Evolutionary conservation across 768 basidiomycete genomes (phyloP).

Genomic region (Mycena haematopus): DNA sequence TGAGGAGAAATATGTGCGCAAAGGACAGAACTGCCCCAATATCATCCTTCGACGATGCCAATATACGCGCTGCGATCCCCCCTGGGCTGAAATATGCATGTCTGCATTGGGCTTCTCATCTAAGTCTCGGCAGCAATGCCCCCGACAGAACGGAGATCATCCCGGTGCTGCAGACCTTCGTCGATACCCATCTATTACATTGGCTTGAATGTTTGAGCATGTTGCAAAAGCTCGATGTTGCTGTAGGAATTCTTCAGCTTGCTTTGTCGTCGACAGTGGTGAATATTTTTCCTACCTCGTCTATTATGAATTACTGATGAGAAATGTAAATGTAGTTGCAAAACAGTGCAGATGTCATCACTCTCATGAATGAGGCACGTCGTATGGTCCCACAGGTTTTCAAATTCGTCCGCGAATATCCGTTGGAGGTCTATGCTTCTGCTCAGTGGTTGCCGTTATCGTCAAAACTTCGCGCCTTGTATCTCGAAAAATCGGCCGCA

Average conservation of each 20-base stretch:
- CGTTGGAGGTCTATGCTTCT: constrained; percentile 4
- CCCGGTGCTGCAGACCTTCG: not conserved
- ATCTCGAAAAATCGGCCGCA: not conserved
- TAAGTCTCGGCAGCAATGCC: not conserved
- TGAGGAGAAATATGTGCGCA: not conserved
- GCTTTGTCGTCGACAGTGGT: not conserved
- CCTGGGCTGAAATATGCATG: not conserved
- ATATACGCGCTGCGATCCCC: not conserved
- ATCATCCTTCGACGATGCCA: not conserved
- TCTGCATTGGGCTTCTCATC: constrained; percentile 1
- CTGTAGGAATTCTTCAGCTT: not conserved
- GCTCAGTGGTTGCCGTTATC: constrained; percentile 1
- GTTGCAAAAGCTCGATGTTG: not conserved
- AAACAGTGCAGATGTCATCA: not conserved
- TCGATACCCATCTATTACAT: not conserved
- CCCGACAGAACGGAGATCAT: not conserved
- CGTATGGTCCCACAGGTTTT: not conserved
- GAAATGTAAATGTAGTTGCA: no score
- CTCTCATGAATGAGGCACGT: not conserved
- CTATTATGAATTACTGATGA: no score
- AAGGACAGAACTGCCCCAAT: not conserved
- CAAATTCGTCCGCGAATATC: not conserved
- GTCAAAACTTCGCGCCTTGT: not conserved
- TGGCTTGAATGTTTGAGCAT: constrained; percentile 12
- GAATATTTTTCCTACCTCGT: no score